phyloP scores from a whole-genome alignment of 192 early-diverging fungal genomes.

The Coemansia sp. region DNA sequence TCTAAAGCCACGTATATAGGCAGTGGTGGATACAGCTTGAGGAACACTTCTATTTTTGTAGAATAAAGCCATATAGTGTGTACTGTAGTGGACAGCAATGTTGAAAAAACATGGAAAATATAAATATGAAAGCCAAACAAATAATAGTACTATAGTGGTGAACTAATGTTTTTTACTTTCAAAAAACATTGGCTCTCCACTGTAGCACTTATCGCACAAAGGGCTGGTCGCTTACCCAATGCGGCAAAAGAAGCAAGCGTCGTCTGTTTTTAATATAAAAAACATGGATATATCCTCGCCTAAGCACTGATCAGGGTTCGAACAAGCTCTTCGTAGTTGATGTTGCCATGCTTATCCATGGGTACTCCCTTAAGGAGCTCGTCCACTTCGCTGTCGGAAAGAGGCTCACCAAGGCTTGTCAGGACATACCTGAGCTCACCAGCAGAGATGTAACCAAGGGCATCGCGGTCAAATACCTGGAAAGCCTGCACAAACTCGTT shows the following conservation, averaged over 20 bases:
- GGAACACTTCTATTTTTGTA: no score
- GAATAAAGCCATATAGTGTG: no score
- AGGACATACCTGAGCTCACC: slow-evolving; percentile 81
- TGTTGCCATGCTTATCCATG: slow-evolving; percentile 74
- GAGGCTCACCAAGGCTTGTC: slow-evolving; percentile 79
- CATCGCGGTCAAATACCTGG: slow-evolving; percentile 86
- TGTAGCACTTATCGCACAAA: no score
- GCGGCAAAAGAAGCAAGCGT: no score
- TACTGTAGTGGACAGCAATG: not conserved
- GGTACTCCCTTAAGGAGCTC: slow-evolving; percentile 76
- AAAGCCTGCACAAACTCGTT: slow-evolving; percentile 83
- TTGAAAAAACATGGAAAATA: not conserved
- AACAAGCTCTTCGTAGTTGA: slow-evolving; percentile 75
- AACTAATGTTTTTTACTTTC: no score
- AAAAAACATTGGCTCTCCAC: no score
- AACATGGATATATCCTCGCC: not conserved
- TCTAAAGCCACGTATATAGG: slow-evolving; percentile 49
- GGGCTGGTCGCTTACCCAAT: no score
- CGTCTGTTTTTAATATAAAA: not conserved
- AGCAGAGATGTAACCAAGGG: slow-evolving; percentile 71
- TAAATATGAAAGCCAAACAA: not conserved
- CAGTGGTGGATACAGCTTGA: not conserved
- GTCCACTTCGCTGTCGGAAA: slow-evolving; percentile 75
- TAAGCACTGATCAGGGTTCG: slow-evolving; percentile 47
- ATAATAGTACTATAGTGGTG: no score